Base-by-base conservation (phyloP, 495 filamentous ascomycete genomes). In the Daldinia vernicosa region DNA sequence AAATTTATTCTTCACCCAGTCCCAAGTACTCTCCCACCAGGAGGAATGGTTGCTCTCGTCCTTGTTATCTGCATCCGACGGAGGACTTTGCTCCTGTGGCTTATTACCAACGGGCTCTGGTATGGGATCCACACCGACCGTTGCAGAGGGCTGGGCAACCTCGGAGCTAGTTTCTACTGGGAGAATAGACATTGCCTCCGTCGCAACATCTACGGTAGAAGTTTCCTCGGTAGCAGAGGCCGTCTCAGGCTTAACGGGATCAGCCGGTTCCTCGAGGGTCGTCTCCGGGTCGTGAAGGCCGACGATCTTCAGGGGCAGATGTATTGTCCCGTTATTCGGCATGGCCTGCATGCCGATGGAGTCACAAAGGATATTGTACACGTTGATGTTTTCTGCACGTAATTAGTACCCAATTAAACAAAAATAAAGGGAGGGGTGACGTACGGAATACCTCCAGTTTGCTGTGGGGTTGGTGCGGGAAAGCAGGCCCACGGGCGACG, bases 351-450 rank as follows among this genome's bases (percentile, higher is more conserved):
- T 81, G 6, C 89, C 89, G 33, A 98, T 76, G 1, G 91, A 91
- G 72, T 97, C 93, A 74, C 94, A 98, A 33, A 99, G 77, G 56
- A 98, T 92, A 70, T 97, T 96, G 76, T 98, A 98, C 1, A 99
- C 92, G 70, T 99, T 94, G 62, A 85, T 92, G 67, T 99, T 99
- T 87, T 95, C 91, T 93, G 74, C n/a, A 4, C 8, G 59, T 50
- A 32, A 60, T 76, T 63, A 74, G 74, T 71, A 43, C 35, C 52
- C 19, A 45, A 32, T 54, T 7, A 43, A 15, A 27, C 22, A 17
- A 33, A 59, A 17, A 6, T 40, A 9, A 6, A 12, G 50, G 1
- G 35, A 35, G 33, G 39, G 4, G n/a, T 6, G 32, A 88, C 92
- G 87, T 84, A 95, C 92, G 93, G 78, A 98, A 98, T n/a, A 80